phyloP scores from a whole-genome alignment of 2,329 filamentous ascomycete species.

The Trichophyton verrucosum region DNA sequence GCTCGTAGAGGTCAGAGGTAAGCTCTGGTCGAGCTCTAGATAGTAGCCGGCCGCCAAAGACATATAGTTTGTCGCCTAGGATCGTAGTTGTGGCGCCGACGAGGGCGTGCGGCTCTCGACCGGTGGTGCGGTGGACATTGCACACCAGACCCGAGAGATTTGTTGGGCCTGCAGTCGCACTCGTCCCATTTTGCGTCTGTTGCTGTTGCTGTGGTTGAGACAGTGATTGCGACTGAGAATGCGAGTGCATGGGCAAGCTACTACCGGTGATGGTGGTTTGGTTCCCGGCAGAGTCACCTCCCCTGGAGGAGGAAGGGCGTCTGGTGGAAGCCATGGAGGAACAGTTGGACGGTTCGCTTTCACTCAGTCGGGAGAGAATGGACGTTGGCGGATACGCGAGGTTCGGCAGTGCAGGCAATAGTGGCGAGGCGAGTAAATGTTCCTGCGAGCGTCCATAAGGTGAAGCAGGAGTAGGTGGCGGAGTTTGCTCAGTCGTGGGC shows the following conservation, averaged over 20 bases:
- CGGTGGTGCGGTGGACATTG: slow-evolving; percentile 69
- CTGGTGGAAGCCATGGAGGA: background rate
- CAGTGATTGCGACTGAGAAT: background rate
- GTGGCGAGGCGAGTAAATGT: background rate
- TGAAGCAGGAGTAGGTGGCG: background rate
- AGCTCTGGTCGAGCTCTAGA: slow-evolving; percentile 73
- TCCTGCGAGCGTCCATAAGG: slow-evolving; percentile 5
- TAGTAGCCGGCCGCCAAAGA: slow-evolving; percentile 82
- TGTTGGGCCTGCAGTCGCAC: slow-evolving; percentile 29
- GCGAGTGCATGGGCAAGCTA: background rate
- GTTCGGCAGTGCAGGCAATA: background rate
- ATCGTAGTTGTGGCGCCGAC: slow-evolving; percentile 94
- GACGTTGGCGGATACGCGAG: background rate
- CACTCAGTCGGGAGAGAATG: background rate
- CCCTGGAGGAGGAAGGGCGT: slow-evolving; percentile 4
- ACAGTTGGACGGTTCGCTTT: background rate
- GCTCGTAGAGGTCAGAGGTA: slow-evolving; percentile 82
- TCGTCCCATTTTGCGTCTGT: background rate
- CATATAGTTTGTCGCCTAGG: slow-evolving; percentile 87
- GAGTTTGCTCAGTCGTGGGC: background rate
- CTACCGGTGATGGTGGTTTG: background rate
- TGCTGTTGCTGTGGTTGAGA: background rate
- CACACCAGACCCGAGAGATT: slow-evolving; percentile 56
- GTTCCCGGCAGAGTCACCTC: background rate
- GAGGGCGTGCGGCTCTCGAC: slow-evolving; percentile 76